Evolutionary conservation across 2,329 filamentous ascomycete species (phyloP).

Genomic region (Escovopsis sp.): DNA sequence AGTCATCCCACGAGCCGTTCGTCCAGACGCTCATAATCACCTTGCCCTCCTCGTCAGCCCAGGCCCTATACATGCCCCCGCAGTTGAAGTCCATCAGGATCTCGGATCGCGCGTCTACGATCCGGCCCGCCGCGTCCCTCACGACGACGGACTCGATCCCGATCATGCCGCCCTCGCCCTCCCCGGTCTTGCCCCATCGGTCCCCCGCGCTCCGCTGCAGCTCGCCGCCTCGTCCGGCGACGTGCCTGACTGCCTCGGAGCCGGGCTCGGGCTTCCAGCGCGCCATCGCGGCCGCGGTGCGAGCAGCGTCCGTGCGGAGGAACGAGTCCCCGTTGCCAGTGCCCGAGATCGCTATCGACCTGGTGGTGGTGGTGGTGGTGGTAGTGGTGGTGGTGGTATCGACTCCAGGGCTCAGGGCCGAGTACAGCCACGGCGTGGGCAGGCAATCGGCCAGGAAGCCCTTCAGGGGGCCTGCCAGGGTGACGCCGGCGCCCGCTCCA

Average conservation of each 20-base stretch:
- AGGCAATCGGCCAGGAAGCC: constrained; percentile 45
- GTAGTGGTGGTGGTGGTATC: constrained; percentile 49
- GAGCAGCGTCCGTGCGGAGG: constrained; percentile 53
- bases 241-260: constrained; percentile 41
- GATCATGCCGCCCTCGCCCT: constrained; percentile 77
- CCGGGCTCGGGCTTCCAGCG: constrained; percentile 43
- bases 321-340: constrained; percentile 88
- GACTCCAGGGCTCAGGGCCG: constrained; percentile 12
- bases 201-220: constrained; percentile 60
- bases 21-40: constrained; percentile 34
- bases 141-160: constrained; percentile 52
- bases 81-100: constrained; percentile 73
- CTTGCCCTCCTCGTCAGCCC: constrained; percentile 48
- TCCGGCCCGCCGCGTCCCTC: constrained; percentile 25
- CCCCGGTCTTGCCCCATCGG: constrained; percentile 58
- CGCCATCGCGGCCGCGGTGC: constrained; percentile 59
- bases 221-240: constrained; percentile 59
- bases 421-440: constrained; percentile 31
- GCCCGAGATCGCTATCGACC: constrained; percentile 51
- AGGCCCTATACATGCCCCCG: constrained; percentile 76
- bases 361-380: constrained; percentile 43
- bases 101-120: constrained; percentile 28
- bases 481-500: constrained; percentile 3
- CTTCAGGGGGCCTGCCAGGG: constrained; percentile 24
- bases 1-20: constrained; percentile 13